Evolutionary conservation across 768 basidiomycete genomes (phyloP), one percentile per base, ranked within the genome.

Genomic region (Suillus sp.): DNA sequence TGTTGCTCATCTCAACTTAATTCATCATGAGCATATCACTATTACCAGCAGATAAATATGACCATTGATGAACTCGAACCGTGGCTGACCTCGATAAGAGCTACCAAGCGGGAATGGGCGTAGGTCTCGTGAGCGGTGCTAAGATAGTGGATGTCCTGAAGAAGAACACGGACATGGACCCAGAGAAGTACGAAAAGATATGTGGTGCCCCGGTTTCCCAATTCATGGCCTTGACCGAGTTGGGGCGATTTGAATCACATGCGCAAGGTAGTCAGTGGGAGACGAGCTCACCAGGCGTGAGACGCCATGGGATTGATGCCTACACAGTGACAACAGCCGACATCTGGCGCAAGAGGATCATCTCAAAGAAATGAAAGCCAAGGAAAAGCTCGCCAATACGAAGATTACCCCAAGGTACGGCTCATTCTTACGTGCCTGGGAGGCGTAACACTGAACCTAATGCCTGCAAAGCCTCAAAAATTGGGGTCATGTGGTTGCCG

Each of bases 331-430:
- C 59, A 68, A 70, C 57, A 74, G 70, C 34, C 70, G 72, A 42
- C 75, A 77, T 63, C 50, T 76, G n/a, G 71, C 70, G 16, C 73
- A 74, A 56, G 74, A 76, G 43, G 71, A 69, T 27, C 70, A 72
- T 42, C 59, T 74, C 50, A 77, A 75, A 63, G 71, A 74, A 14
- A 75, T 67, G 1, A 74, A 74, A 63, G 72, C 73, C 14, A 65
- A 54, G 43, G 69, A 70, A 61, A 71, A 74, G 62, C 66, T 76
- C 11, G 71, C 71, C 58, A 68, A 74, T 14, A 64, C 70, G 22
- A 75, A 75, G 67, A 77, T 72, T 56, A 75, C 76, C 1, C 73
- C 72, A 54, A 75, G 75, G 74, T 68, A 57, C n/a, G 69, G 60
- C 55, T 45, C 7, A 40, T 34, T 62, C 61, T 27, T 20, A 30